Evolutionary conservation across 2,329 filamentous ascomycete genomes (phyloP), one percentile per base, ranked within the genome.

Genomic region (Neurospora sp.): DNA sequence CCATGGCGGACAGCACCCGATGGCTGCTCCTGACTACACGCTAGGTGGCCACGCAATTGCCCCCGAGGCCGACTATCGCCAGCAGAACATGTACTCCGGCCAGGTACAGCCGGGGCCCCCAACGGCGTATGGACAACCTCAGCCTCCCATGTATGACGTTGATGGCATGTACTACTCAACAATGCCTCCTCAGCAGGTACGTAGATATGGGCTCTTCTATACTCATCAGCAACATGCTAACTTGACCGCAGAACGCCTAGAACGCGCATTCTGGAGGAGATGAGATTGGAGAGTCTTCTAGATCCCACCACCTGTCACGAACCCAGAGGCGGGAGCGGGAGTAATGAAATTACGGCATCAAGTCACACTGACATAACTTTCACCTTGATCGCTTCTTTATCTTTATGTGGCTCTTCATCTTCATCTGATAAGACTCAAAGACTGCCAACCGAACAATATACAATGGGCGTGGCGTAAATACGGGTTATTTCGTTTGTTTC

Each of bases 111-210:
- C 89, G 15, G 91, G 91, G 67, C 88, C 91, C 12, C 85, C 88
- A 66, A 86, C 87, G 68, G 86, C 87, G 12, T 96, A 96, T 78
- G 91, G 90, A 15, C 92, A 96, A 77, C 87, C 91, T 66, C 90
- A 92, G 75, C 88, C 90, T 70, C 84, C 88, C 73, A 96, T 97
- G 86, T 97, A 93, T 69, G 89, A 91, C 70, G 90, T 94, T 80
- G 89, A 92, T 72, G 89, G 88, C 73, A 97, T 97, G 85, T 98
- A 98, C 74, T 97, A 96, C 79, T 86, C 90, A 15, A 83, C 89
- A 72, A 92, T 97, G 86, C 89, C 91, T 75, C 87, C 91, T 73
- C 93, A 96, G 80, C 92, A 93, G 84, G 92, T 94, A 84, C 79
- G 87, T 81, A 19, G 8, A 40, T 15, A 33, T 17, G 6, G 5